Percentiles rank a stretch among this genome's conserved stretches.
These are phyloP conservation scores for Xylaria grammica DNA, from an alignment of 495 filamentous ascomycete genomes.

Conservation along the genomic window DNA sequence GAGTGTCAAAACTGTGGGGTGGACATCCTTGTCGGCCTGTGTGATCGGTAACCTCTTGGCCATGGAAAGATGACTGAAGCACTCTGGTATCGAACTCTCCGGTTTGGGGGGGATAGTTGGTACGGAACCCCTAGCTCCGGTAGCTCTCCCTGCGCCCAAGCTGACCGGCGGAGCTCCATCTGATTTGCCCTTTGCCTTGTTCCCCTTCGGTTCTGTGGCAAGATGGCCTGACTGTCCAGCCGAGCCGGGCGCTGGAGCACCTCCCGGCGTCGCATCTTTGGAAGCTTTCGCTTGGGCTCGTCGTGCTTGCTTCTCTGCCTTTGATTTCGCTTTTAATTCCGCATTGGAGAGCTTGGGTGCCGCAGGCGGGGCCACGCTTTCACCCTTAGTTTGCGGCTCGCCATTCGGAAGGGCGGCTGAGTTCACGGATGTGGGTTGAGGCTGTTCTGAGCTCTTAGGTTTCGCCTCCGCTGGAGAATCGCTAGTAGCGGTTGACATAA, in stretches of 20 bases:
- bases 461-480: conserved; percentile 18
- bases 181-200: conserved; percentile 58
- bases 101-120: conserved; percentile 63
- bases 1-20: conserved; percentile 82
- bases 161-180: conserved; percentile 39
- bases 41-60: conserved; percentile 73
- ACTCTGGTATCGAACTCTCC: conserved; percentile 69
- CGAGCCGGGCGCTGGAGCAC: conserved; percentile 27
- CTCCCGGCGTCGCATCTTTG: conserved; percentile 42
- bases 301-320: conserved; percentile 78
- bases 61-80: conserved; percentile 87
- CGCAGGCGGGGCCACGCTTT: conserved; percentile 26
- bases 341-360: conserved; percentile 61
- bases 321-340: conserved; percentile 76
- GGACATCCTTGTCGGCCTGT: conserved; percentile 84
- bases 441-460: conserved; percentile 31
- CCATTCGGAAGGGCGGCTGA: conserved; percentile 29
- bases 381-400: conserved; percentile 31
- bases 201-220: conserved; percentile 43
- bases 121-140: conserved; percentile 33
- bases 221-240: conserved; percentile 33
- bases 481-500: conserved; percentile 10
- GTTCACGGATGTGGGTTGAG: conserved; percentile 38
- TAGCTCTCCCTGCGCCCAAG: conserved; percentile 36
- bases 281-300: conserved; percentile 66